Evolutionary conservation across 495 filamentous ascomycete genomes (phyloP), one percentile per base, ranked within the genome.

Genomic region (Friedmanniomyces endolithicus): DNA sequence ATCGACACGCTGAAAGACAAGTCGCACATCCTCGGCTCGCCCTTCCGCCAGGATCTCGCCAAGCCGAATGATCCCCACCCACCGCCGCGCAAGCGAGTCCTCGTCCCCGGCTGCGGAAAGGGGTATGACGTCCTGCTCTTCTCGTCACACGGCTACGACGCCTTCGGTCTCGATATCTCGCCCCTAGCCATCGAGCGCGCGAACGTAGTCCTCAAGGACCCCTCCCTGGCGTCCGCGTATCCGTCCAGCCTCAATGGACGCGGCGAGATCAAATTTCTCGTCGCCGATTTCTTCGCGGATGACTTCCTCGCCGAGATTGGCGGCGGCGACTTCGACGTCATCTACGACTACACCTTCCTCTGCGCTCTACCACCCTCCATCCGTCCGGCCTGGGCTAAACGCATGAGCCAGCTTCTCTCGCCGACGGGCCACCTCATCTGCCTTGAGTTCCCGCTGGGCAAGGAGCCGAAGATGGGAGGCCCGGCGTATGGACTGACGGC

Each of bases 261-360:
- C 25, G 86, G 86, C 0, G 70, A 57, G 1, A 72, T 79, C 23
- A 77, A 69, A 23, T 87, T 82, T 69, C 56, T 88, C 7, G 52
- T 68, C 16, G 86, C 81, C 8, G 83, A 90, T 62, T 94, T 90
- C 68, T 94, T 90, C 56, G 70, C 71, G 48, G 73, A 83, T 58
- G 77, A 72, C 12, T 88, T 83, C 77, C 55, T 62, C 12, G 11
- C 34, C 25, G 4, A 34, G 27, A 62, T 48, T 3, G 73, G 19
- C n/a, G 68, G 69, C 16, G 72, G 67, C 12, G 65, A 60, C 31
- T 89, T 88, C 70, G 86, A 94, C 70, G 63, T 92, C 24, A 80
- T 90, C 37, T 92, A 88, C 71, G 87, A 92, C 67, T 89, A 90
- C 64, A 88, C 85, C 25, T 94, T 92, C 68, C 79, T 92, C 58